phyloP scores from a whole-genome alignment of 106 monocot genomes.

The Allium cepa region DNA sequence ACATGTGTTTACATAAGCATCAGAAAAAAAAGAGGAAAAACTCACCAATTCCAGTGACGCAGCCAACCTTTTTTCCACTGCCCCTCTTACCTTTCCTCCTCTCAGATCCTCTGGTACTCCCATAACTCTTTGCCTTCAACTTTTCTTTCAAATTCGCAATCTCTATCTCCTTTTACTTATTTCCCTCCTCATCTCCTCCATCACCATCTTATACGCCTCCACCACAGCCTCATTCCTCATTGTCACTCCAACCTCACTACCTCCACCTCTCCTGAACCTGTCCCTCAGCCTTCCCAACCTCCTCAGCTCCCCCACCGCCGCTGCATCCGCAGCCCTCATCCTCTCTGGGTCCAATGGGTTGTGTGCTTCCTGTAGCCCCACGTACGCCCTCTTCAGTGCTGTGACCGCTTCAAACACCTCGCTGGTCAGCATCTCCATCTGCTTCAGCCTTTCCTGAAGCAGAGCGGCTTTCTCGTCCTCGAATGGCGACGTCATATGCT shows the following conservation, averaged over 20 bases:
- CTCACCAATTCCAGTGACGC: conserved; percentile 24
- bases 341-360: conserved; percentile 82
- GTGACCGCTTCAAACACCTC: conserved; percentile 77
- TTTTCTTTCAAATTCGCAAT: conserved; percentile 53
- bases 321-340: conserved; percentile 62
- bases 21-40: conserved; percentile 2
- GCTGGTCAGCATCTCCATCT: conserved; percentile 43
- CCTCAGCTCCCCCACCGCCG: conserved; percentile 67
- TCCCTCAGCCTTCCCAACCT: conserved; percentile 59
- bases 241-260: background rate
- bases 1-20: no score
- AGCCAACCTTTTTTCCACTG: conserved; percentile 22
- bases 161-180: conserved; percentile 64
- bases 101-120: conserved; percentile 9
- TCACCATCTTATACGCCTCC: conserved; percentile 80
- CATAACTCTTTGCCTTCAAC: conserved; percentile 12
- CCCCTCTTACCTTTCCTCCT: conserved; percentile 14
- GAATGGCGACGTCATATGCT: conserved; percentile 1
- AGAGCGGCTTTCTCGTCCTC: conserved; percentile 2
- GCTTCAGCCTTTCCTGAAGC: conserved; percentile 15
- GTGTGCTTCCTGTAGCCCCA: conserved; percentile 66
- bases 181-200: conserved; percentile 62
- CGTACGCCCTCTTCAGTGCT: conserved; percentile 63
- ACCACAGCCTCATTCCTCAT: conserved; percentile 36
- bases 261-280: conserved; percentile 40